Evolutionary conservation across 192 early-diverging fungal species (phyloP).

Genomic region (Coemansia sp.): DNA sequence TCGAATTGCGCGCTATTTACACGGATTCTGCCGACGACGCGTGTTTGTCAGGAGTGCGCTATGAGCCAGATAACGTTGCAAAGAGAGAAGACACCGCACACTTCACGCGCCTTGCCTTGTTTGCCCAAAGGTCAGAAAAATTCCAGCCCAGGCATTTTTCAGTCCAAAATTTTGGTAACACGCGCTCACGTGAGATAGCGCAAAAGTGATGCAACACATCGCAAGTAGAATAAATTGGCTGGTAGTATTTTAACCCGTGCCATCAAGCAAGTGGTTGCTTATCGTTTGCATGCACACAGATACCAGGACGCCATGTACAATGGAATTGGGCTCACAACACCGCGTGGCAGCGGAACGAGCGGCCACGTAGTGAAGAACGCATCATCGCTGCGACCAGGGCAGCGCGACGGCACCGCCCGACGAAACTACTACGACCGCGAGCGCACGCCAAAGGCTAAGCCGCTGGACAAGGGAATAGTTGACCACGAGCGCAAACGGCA

Average conservation of each 20-base stretch:
- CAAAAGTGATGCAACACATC: too few species aligned
- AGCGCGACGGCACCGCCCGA: slow-evolving; percentile 46
- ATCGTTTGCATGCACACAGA: neutral
- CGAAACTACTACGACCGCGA: slow-evolving; percentile 46
- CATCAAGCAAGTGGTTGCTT: too few species aligned
- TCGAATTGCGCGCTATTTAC: neutral
- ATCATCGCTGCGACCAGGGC: slow-evolving; percentile 64
- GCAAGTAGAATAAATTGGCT: neutral
- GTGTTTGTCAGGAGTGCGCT: too few species aligned
- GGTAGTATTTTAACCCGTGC: too few species aligned
- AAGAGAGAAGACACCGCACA: too few species aligned
- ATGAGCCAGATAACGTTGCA: too few species aligned
- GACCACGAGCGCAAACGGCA: slow-evolving; percentile 83
- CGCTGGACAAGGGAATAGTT: slow-evolving; percentile 57
- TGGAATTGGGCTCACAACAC: slow-evolving; percentile 74
- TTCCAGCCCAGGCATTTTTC: too few species aligned
- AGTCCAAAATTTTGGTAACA: too few species aligned
- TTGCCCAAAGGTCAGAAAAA: too few species aligned
- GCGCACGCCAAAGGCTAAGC: slow-evolving; percentile 11
- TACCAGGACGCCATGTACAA: slow-evolving; percentile 58
- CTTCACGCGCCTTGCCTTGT: too few species aligned
- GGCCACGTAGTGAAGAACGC: slow-evolving; percentile 92
- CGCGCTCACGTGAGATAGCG: too few species aligned
- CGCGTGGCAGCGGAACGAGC: slow-evolving; percentile 88
- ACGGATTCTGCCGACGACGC: too few species aligned